Conservation (phyloP, 169 alveolate genomes). For the Cryptosporidium ubiquitum region DNA sequence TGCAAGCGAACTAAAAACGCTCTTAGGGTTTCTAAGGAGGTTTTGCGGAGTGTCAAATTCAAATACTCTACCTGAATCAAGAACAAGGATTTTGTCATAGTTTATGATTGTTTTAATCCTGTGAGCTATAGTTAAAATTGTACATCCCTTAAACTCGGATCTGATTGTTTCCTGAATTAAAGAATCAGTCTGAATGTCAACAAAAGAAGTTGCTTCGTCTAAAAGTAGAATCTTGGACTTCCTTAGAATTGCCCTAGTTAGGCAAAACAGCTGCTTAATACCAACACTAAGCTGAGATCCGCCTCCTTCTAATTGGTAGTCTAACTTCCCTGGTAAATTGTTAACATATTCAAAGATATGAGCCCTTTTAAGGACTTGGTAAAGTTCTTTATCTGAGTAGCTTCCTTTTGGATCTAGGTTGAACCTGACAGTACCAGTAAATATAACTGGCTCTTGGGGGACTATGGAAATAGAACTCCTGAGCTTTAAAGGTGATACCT, state of each 20-base stretch:
- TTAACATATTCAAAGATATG: conserved; percentile 15
- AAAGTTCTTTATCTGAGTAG: conserved; percentile 74
- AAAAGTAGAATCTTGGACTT: conserved; percentile 82
- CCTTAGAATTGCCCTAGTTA: conserved; percentile 86
- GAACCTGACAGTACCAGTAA: conserved; percentile 81
- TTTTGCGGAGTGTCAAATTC: conserved; percentile 84
- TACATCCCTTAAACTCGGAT: conserved; percentile 81
- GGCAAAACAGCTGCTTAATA: conserved; percentile 86
- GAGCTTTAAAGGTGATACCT: conserved; percentile 20
- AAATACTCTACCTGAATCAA: conserved; percentile 80
- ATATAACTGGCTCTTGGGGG: conserved; percentile 82
- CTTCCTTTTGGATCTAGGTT: conserved; percentile 83
- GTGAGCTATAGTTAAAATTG: conserved; percentile 89
- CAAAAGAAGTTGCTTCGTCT: conserved; percentile 89
- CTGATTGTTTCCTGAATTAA: conserved; percentile 81
- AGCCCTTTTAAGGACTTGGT: conserved; percentile 55
- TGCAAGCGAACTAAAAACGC: conserved; percentile 22
- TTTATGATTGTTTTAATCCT: conserved; percentile 86
- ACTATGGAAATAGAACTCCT: conserved; percentile 37
- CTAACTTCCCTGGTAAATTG: conserved; percentile 54
- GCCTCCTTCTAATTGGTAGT: conserved; percentile 78
- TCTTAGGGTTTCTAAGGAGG: conserved; percentile 76
- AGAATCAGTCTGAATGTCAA: conserved; percentile 82
- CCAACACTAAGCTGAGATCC: conserved; percentile 87
- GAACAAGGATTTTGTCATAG: conserved; percentile 84